These are phyloP conservation scores for Gynandropsis gynandra DNA, from an alignment of 345 rosid genomes.

Conservation along the genomic window DNA sequence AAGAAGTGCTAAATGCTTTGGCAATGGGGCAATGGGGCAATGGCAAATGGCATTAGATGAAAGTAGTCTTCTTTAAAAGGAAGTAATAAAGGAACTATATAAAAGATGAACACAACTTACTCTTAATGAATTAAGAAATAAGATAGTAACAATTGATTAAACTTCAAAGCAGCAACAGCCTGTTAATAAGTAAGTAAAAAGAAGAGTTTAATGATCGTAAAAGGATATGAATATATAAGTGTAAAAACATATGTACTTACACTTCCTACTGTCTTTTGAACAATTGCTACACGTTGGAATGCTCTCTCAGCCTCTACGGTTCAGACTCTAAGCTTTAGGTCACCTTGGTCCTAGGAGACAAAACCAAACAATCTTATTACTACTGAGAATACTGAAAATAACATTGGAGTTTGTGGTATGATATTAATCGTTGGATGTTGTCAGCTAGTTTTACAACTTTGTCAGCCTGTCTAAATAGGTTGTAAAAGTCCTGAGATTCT, in stretches of 20 bases:
- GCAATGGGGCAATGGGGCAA: too few relatives aligned
- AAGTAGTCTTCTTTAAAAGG: too few relatives aligned
- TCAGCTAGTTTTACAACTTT: constrained; percentile 86
- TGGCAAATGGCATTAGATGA: too few relatives aligned
- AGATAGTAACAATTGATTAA: constrained; percentile 79
- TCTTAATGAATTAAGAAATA: constrained; percentile 74
- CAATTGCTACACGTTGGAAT: constrained; percentile 90
- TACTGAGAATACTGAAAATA: too few relatives aligned
- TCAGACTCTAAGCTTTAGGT: constrained; percentile 90
- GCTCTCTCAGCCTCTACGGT: constrained; percentile 91
- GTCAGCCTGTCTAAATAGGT: constrained; percentile 94
- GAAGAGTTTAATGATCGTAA: background rate
- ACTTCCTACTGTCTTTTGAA: constrained; percentile 87
- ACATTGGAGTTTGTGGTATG: too few relatives aligned
- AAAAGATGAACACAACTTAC: too few relatives aligned
- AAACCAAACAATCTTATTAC: background rate
- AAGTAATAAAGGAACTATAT: too few relatives aligned
- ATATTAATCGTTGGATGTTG: constrained; percentile 80
- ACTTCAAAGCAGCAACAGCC: constrained; percentile 97
- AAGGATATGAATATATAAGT: background rate
- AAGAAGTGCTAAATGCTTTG: too few relatives aligned
- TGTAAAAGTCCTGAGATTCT: constrained; percentile 84
- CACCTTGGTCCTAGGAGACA: constrained; percentile 83
- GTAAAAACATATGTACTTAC: constrained; percentile 40
- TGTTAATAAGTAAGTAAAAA: constrained; percentile 35